Evolutionary conservation across 208 protist genomes (phyloP), one percentile per base, ranked within the genome.

Genomic region (Trypanosoma vivax): DNA sequence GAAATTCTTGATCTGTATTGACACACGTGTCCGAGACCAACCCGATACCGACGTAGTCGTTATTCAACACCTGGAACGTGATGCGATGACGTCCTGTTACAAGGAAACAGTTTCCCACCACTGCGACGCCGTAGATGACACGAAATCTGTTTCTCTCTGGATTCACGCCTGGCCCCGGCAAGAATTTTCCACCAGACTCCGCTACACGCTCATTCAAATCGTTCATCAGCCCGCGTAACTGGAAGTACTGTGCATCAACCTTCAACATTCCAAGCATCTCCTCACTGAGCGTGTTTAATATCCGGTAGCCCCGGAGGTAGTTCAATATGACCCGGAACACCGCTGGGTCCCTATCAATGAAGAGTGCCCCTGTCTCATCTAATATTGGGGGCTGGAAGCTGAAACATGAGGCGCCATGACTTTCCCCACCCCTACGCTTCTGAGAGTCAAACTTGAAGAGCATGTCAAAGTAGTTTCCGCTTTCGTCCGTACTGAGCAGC

Each of bases 1-100:
- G 85, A 59, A 92, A 93, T 59, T 95, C 85, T 50, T 85, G 75
- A 57, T 95, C 85, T 4, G 65, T 70, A 41, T 62, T 78, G 25
- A 79, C 59, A 54, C 86, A 95, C 0, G 72, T 70, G 39, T 92
- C 79, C 0, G 85, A 93, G 33, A 92, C 73, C 38, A 95, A 65
- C 29, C 89, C 89, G 30, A 95, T 73, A n/a, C 89, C 89, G 9
- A 92, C 77, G 66, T 95, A 95, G 19, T 92, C 85, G 23, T 70
- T 72, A 33, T 66, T 56, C 28, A 81, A 38, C 9, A 95, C 62
- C 40, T 92, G 66, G 60, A 87, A 92, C 16, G 76, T 88, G 46
- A 95, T 93, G 50, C 51, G 53, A 62, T 95, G 84, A 19, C 68
- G 50, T 16, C 89, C 89, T 4, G 83, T 83, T 21, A 93, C 73